Conservation (phyloP, 768 basidiomycete species). For the Rhodotorula graminis region DNA sequence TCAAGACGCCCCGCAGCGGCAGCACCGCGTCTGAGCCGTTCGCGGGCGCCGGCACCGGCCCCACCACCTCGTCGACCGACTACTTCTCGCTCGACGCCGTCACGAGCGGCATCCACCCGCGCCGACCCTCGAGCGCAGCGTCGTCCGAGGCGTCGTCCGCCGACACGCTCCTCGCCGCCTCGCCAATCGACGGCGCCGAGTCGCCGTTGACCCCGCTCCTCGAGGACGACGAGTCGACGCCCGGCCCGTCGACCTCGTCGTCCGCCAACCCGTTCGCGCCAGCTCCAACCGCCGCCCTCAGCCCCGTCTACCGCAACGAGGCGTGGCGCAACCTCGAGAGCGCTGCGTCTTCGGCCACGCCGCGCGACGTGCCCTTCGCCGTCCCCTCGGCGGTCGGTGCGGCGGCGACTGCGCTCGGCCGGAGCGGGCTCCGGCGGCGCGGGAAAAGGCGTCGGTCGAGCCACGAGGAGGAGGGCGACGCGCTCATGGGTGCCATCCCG, state of each 20-base stretch:
- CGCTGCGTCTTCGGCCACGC: neutral
- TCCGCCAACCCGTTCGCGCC: too few relatives aligned
- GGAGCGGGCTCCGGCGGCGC: neutral
- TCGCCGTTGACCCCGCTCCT: neutral
- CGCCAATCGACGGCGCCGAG: neutral
- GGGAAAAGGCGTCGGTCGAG: neutral
- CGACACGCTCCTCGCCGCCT: neutral
- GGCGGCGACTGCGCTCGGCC: neutral
- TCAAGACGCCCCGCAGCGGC: conserved; percentile 20
- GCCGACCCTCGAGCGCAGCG: neutral
- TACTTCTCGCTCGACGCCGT: conserved; percentile 16
- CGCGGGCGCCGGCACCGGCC: neutral
- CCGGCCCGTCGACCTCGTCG: neutral
- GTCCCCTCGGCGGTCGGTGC: neutral
- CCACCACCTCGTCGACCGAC: neutral
- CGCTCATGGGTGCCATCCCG: conserved; percentile 7
- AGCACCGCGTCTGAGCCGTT: too few relatives aligned
- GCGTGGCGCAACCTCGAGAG: conserved; percentile 20
- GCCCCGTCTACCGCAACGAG: conserved; percentile 24
- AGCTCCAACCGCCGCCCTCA: neutral
- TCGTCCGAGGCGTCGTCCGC: neutral
- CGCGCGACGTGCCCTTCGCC: too few relatives aligned
- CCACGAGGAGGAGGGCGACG: conserved; percentile 4
- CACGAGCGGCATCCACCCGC: too few relatives aligned
- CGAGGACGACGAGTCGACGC: neutral